Evolutionary conservation across 176 grass and related monocot species (phyloP), one percentile per base, ranked within the genome.

Genomic region (Phyllostachys edulis): DNA sequence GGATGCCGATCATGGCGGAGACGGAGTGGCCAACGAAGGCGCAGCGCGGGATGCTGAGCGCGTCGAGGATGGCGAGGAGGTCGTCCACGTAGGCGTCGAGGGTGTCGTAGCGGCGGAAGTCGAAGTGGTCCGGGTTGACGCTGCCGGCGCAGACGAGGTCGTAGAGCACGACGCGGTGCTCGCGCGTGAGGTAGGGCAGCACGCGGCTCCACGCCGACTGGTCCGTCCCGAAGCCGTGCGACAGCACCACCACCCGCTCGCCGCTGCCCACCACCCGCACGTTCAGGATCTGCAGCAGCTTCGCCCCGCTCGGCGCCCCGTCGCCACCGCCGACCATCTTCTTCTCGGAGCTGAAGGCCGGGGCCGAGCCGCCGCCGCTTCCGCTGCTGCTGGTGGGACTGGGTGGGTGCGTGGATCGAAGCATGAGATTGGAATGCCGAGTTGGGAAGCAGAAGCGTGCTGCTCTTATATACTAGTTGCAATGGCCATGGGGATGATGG

Each of bases 261-360:
- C 93, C 91, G 72, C 3, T 41, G 16, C 95, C 95, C 24, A 91
- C 82, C 27, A 93, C 87, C 10, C 91, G 83, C 63, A 98, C 96
- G 96, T 98, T 98, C 69, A 98, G 91, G 80, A 98, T 93, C 91
- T 94, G 87, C 39, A 98, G 89, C 77, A 98, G 96, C 84, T 93
- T 93, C 38, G 76, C 63, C 2, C 94, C 91, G 82, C 67, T 87
- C 26, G 88, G 84, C 40, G 88, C 94, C 37, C 76, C 76, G 37
- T 57, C 56, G 16, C 67, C 87, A 0, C 63, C 75, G 15, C 68
- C 88, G 27, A 87, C 80, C 88, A 83, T 85, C 77, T 39, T 39
- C 44, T 52, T 38, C 71, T 81, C 88, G 39, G 84, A 78, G 79
- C 27, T 76, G 9, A 83, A 65, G 34, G 82, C 54, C 63, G 81